Evolutionary conservation across 2,329 filamentous ascomycete genomes (phyloP), one percentile per base, ranked within the genome.

Genomic region (Aspergillus pseudoviridinutans): DNA sequence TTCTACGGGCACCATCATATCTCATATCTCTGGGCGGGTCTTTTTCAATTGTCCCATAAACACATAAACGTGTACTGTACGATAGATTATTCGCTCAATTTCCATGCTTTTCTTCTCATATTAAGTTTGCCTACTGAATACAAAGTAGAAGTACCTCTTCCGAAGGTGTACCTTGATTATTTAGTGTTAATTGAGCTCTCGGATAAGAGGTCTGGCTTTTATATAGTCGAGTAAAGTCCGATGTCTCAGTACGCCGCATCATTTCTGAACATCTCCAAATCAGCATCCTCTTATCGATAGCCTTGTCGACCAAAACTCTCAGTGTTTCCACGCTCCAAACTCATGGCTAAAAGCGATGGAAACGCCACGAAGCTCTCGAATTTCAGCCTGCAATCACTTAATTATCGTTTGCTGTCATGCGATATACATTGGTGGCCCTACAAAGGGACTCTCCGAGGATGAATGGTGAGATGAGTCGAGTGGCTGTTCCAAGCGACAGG

Each of bases 321-420:
- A 17, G 9, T 29, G 9, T 29, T 28, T 28, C 27, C 27, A 28
- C 28, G 3, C 28, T 29, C 17, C 20, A 27, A 25, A 50, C 10
- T 51, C 24, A 17, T 35, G 22, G 20, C 14, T 1, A 32, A 28
- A 29, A 29, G 49, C 49, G 25, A 42, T 50, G 20, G 27, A 51
- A 22, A 12, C 8, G 27, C 10, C 54, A 44, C 42, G 12, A 46
- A 22, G 25, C 24, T 29, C 12, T 17, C 4, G 38, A 5, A 24
- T 20, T 17, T n/a, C 10, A 20, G 49, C 38, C 4, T 65, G 54
- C 38, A 74, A 73, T 4, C 82, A 90, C 62, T 81, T 95, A 10
- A 84, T 95, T 53, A 77, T 95, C 50, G 88, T 95, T 52, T 94
- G 91, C 78, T 92, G 91, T 71, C 91, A 96, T 75, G 89, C 86